phyloP scores from a whole-genome alignment of 805 yeast genomes.

The Sugiyamaella marilandica region DNA sequence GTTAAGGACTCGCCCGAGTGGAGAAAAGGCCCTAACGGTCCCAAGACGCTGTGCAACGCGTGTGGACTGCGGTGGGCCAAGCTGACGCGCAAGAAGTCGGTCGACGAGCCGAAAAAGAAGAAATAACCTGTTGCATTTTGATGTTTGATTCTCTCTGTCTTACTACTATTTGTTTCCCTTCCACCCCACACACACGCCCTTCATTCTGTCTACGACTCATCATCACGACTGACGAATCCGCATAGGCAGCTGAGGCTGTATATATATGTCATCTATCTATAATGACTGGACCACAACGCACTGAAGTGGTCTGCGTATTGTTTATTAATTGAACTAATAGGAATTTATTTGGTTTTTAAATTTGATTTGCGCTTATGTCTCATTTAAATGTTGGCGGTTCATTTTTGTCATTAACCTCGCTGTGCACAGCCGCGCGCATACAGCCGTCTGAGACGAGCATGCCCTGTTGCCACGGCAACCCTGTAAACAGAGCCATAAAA shows the following conservation, averaged over 20 bases:
- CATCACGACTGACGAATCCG: conserved; percentile 1
- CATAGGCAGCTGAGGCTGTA: background rate
- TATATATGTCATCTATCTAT: background rate
- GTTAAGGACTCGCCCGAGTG: conserved; percentile 81
- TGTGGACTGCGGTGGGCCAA: conserved; percentile 66
- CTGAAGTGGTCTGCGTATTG: too few relatives aligned
- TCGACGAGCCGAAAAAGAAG: conserved; percentile 4
- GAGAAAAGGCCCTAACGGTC: conserved; percentile 86
- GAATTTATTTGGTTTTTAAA: too few relatives aligned
- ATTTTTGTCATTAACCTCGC: too few relatives aligned
- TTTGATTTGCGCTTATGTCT: too few relatives aligned
- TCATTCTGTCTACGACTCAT: conserved; percentile 2
- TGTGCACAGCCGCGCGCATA: too few relatives aligned
- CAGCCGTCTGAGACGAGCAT: background rate
- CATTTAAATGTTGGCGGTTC: too few relatives aligned
- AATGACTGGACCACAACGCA: background rate
- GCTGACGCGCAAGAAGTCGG: conserved; percentile 23
- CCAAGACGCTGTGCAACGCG: conserved; percentile 81
- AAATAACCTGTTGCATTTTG: background rate
- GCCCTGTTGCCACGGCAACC: background rate
- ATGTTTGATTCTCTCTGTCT: background rate
- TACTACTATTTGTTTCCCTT: background rate
- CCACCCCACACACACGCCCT: background rate
- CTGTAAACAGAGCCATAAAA: background rate
- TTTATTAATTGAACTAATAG: too few relatives aligned